Percentiles rank a stretch among this genome's conserved stretches.
Conservation (phyloP, 164 flowering plant species). For the Macadamia tetraphylla region DNA sequence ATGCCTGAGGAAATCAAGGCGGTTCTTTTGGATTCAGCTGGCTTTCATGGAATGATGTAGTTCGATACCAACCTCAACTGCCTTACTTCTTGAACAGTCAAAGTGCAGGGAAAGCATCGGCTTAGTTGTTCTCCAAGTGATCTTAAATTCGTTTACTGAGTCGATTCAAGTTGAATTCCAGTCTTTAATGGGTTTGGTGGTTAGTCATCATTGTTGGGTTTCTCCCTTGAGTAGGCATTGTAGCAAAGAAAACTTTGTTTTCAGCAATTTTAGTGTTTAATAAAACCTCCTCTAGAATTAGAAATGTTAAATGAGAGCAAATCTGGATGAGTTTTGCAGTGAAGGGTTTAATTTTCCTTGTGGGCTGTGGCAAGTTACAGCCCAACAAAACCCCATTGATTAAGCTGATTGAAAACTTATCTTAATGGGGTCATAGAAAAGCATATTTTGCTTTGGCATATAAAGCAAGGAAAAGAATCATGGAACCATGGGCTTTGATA, state of each 20-base stretch:
- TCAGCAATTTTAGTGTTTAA: neutral
- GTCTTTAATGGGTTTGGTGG: neutral
- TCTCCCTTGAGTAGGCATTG: neutral
- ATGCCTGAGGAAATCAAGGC: conserved; percentile 52
- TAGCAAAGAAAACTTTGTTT: neutral
- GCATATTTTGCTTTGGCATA: too few relatives aligned
- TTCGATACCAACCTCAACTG: neutral
- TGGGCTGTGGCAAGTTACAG: too few relatives aligned
- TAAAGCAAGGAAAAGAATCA: too few relatives aligned
- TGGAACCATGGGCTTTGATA: too few relatives aligned
- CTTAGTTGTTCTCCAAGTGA: neutral
- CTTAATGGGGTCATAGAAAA: too few relatives aligned
- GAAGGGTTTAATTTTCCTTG: too few relatives aligned
- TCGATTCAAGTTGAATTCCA: neutral
- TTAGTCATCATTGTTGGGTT: neutral
- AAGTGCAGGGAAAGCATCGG: neutral
- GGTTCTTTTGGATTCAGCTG: conserved; percentile 46
- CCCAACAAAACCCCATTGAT: too few relatives aligned
- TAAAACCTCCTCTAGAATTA: neutral
- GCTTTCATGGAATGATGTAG: conserved; percentile 31
- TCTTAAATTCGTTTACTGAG: neutral
- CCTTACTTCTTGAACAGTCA: neutral
- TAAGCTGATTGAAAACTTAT: too few relatives aligned
- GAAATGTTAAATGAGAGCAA: too few relatives aligned
- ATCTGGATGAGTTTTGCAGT: too few relatives aligned